These are phyloP conservation scores for Hibiscus trionum DNA, from an alignment of 345 rosid genomes.

Conservation along the genomic window DNA sequence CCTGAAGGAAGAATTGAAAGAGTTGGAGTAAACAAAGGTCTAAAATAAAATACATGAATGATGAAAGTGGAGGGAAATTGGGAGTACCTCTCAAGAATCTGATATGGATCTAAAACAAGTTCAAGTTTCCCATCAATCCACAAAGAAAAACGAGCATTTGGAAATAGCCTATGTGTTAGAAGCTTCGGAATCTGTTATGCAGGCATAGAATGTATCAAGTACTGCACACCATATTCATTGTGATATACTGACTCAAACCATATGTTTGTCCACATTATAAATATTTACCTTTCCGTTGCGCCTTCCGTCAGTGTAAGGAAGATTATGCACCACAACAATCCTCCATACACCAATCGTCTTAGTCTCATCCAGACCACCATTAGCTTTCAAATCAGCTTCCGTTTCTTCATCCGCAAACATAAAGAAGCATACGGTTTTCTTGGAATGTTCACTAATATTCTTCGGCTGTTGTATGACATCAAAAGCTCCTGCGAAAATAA, in stretches of 20 bases:
- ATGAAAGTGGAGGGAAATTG: not conserved
- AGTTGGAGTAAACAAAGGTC: not conserved
- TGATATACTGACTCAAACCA: not conserved
- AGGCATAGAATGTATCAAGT: conserved; percentile 1
- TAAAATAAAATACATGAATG: not conserved
- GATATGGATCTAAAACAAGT: conserved; percentile 89
- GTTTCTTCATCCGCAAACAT: conserved; percentile 97
- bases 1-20: conserved; percentile 33
- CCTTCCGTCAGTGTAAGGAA: conserved; percentile 78
- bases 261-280: not conserved
- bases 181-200: conserved; percentile 64
- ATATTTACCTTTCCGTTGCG: conserved; percentile 83
- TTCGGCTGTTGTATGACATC: conserved; percentile 80
- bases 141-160: conserved; percentile 80
- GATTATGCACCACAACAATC: conserved; percentile 74
- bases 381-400: conserved; percentile 61
- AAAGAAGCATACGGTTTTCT: conserved; percentile 70
- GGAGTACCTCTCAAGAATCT: conserved; percentile 85
- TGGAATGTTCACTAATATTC: conserved; percentile 71
- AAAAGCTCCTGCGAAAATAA: conserved; percentile 62
- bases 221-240: not conserved
- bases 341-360: conserved; percentile 86
- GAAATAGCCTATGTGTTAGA: conserved; percentile 78
- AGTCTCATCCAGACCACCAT: conserved; percentile 40
- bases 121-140: conserved; percentile 99